phyloP scores from a whole-genome alignment of 345 rosid species.

The Crucihimalaya himalaica region DNA sequence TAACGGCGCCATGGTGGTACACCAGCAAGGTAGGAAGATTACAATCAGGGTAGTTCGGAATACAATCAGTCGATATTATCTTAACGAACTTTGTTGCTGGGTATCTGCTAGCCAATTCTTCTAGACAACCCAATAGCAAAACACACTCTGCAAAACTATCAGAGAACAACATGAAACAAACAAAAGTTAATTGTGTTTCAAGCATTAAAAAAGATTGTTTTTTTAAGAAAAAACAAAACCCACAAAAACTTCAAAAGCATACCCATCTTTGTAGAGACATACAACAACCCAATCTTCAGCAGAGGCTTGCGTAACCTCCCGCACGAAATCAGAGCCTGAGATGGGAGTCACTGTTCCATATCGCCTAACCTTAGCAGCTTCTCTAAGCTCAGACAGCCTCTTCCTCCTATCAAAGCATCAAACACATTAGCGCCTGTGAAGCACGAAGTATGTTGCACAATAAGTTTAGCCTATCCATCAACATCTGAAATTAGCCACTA shows the following conservation, averaged over 20 bases:
- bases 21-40: conserved; percentile 92
- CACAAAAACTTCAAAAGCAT: conserved; percentile 13
- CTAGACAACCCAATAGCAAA: conserved; percentile 72
- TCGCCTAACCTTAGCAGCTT: conserved; percentile 57
- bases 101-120: conserved; percentile 78
- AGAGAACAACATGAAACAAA: conserved; percentile 15
- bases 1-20: conserved; percentile 83
- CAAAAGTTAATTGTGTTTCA: neutral
- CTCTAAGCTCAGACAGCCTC: conserved; percentile 85
- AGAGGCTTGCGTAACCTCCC: conserved; percentile 93
- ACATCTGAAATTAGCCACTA: neutral
- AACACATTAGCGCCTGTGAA: neutral
- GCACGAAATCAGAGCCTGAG: conserved; percentile 84
- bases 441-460: neutral
- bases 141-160: conserved; percentile 74
- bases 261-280: conserved; percentile 95
- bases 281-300: conserved; percentile 95
- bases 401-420: conserved; percentile 66
- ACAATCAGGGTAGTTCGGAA: conserved; percentile 86
- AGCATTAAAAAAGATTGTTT: neutral
- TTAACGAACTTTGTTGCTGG: conserved; percentile 95
- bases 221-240: neutral
- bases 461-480: neutral
- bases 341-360: conserved; percentile 87
- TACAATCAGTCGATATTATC: conserved; percentile 94